Evolutionary conservation across 805 yeast species (phyloP).

Genomic region (Candida piceae): DNA sequence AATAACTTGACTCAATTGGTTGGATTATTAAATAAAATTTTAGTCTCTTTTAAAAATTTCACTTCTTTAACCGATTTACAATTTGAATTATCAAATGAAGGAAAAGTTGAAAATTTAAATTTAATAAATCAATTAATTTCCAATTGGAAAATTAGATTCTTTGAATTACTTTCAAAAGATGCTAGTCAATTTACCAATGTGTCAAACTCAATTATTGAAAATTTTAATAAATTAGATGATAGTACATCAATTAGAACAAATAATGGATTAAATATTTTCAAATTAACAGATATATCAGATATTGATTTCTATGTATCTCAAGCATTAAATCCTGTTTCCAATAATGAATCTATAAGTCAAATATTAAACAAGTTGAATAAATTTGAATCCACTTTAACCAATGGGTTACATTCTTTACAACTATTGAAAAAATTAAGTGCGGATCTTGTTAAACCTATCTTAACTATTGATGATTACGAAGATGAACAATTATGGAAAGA

Average conservation of each 20-base stretch:
- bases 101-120: slow-evolving; percentile 1
- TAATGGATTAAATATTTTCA: slow-evolving; percentile 18
- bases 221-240: slow-evolving; percentile 8
- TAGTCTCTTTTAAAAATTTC: slow-evolving; percentile 27
- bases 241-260: slow-evolving; percentile 7
- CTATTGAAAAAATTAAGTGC: slow-evolving; percentile 16
- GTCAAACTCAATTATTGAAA: slow-evolving; percentile 13
- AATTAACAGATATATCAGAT: slow-evolving; percentile 18
- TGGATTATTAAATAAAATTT: slow-evolving; percentile 12
- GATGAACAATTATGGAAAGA: slow-evolving; percentile 28
- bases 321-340: slow-evolving; percentile 12
- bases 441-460: slow-evolving; percentile 24
- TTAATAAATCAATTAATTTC: slow-evolving; percentile 14
- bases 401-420: slow-evolving; percentile 15
- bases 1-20: slow-evolving; percentile 16
- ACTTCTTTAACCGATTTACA: slow-evolving; percentile 24
- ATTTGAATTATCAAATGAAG: background rate
- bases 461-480: slow-evolving; percentile 34
- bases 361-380: slow-evolving; percentile 13
- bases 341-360: slow-evolving; percentile 9
- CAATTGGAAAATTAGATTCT: slow-evolving; percentile 17
- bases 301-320: slow-evolving; percentile 18
- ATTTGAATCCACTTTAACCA: slow-evolving; percentile 14
- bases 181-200: slow-evolving; percentile 17
- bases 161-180: slow-evolving; percentile 9